phyloP scores from a whole-genome alignment of 2,329 filamentous ascomycete species.

The Fusarium newnesense region DNA sequence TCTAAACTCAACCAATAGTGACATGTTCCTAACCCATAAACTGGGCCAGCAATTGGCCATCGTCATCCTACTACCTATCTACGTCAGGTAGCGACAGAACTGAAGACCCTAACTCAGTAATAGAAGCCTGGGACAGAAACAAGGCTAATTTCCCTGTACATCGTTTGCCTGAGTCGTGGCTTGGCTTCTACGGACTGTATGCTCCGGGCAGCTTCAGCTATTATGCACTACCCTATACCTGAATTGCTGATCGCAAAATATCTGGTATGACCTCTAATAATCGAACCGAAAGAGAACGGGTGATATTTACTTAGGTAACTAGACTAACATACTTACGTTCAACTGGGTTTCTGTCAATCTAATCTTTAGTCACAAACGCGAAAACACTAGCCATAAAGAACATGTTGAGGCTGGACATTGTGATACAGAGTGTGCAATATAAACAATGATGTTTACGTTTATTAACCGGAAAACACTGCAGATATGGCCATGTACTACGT shows the following conservation, averaged over 20 bases:
- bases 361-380: neutral
- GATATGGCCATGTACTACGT: neutral
- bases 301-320: no score
- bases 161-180: neutral
- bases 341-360: neutral
- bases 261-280: neutral
- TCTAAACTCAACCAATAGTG: neutral
- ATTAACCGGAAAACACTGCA: neutral
- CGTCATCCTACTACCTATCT: slow-evolving; percentile 2
- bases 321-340: neutral
- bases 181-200: neutral
- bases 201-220: neutral
- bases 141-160: neutral
- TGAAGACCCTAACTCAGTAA: neutral
- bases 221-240: neutral
- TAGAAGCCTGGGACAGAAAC: neutral
- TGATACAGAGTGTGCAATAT: neutral
- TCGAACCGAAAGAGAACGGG: neutral
- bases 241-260: neutral
- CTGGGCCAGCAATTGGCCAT: neutral
- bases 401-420: neutral
- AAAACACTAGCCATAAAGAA: neutral
- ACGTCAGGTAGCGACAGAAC: neutral
- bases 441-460: neutral
- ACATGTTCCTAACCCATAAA: neutral